Conservation (phyloP, 2,329 filamentous ascomycete genomes). For the Penicillium italicum region DNA sequence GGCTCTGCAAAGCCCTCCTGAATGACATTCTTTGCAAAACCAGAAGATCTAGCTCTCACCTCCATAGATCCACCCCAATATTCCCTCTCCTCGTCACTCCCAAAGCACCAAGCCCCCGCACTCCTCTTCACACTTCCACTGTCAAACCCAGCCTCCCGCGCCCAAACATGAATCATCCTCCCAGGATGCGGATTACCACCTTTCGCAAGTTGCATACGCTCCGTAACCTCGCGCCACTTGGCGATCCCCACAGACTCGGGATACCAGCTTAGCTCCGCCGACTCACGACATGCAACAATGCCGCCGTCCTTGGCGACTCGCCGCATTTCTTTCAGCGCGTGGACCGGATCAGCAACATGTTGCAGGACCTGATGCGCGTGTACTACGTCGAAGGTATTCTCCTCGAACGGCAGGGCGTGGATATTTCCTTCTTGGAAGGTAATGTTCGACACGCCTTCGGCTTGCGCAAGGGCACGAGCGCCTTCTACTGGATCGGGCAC, state of each 20-base stretch:
- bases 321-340: slow-evolving; percentile 54
- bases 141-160: slow-evolving; percentile 35
- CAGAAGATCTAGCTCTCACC: slow-evolving; percentile 26
- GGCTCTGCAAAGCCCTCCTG: slow-evolving; percentile 30
- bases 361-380: slow-evolving; percentile 58
- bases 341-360: slow-evolving; percentile 52
- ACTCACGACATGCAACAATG: slow-evolving; percentile 50
- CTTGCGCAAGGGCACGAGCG: slow-evolving; percentile 33
- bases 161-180: slow-evolving; percentile 35
- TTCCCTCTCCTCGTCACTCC: slow-evolving; percentile 28
- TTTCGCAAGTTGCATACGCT: slow-evolving; percentile 20
- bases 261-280: slow-evolving; percentile 33
- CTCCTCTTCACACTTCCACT: slow-evolving; percentile 23
- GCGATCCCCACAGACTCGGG: slow-evolving; percentile 29
- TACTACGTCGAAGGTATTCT: slow-evolving; percentile 57
- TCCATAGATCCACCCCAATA: slow-evolving; percentile 39
- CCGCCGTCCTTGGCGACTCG: slow-evolving; percentile 53
- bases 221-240: slow-evolving; percentile 24
- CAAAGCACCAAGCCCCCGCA: slow-evolving; percentile 38
- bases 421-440: slow-evolving; percentile 41
- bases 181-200: slow-evolving; percentile 32
- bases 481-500: slow-evolving; percentile 30
- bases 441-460: slow-evolving; percentile 32
- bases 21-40: slow-evolving; percentile 29
- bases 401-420: slow-evolving; percentile 38